Evolutionary conservation across 345 rosid genomes (phyloP), one percentile per base, ranked within the genome.

Genomic region (Pistacia integerrima): DNA sequence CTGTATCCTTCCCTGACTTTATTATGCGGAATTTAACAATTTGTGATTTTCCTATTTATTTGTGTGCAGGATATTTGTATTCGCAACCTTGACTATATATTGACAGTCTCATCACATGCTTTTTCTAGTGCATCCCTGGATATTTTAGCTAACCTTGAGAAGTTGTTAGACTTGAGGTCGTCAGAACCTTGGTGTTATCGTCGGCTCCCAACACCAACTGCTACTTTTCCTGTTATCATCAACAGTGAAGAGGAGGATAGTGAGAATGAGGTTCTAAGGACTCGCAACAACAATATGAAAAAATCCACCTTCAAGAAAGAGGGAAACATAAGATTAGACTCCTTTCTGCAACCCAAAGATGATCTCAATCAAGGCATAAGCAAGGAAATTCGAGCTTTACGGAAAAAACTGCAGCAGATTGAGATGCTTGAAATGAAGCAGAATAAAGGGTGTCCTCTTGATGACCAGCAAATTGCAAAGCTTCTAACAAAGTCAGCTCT

Each of bases 391-490:
- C 93, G 97, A 49, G 94, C 92, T 79, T 80, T 96, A 64, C 73
- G 90, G 81, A 96, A 93, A 77, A 96, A 96, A 79, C 77, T 96
- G 87, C 99, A 93, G 82, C 99, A 96, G 78, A 91, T 96, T 78
- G 99, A 93, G 85, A 90, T 90, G 85, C 99, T 96, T 36, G 97
- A 93, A 86, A 80, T 79, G 64, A 96, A 91, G 81, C 94, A 82
- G 75, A 85, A 85, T 22, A 84, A 84, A 54, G 98, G 98, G 51
- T 88, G 82, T 74, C 77, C 71, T 69, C 99, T 96, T n/a, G 99
- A 96, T 82, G 85, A 83, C 81, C 99, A 96, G 88, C 99, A 93
- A 78, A 83, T 87, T 75, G 94, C 97, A 60, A 96, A 96, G 85
- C 93, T 96, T 78, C 88, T 88, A 80, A 90, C 92, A 76, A 89